phyloP scores from a whole-genome alignment of 495 filamentous ascomycete species.

The Neurospora sp. region DNA sequence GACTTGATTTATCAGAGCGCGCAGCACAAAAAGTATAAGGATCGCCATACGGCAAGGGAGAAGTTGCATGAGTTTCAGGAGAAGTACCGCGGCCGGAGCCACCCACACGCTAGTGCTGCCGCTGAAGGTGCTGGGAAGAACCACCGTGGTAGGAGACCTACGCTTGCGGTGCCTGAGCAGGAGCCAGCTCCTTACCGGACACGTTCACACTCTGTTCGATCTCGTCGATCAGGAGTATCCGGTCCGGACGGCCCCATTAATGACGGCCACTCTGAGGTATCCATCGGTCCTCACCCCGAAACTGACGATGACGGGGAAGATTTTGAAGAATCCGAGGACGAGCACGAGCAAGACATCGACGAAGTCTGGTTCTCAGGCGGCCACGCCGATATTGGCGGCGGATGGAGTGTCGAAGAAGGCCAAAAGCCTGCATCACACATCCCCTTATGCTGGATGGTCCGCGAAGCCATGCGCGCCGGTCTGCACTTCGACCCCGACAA shows the following conservation, averaged over 20 bases:
- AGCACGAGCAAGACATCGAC: constrained; percentile 60
- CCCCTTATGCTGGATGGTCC: constrained; percentile 76
- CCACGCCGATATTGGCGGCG: constrained; percentile 77
- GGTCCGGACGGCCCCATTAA: constrained; percentile 9
- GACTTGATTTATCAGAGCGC: constrained; percentile 58
- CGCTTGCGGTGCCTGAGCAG: constrained; percentile 7
- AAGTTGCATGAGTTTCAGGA: constrained; percentile 32
- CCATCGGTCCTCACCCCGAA: constrained; percentile 15
- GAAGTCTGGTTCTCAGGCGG: constrained; percentile 80
- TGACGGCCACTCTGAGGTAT: constrained; percentile 18
- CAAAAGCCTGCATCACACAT: constrained; percentile 59
- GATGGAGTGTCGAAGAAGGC: constrained; percentile 55
- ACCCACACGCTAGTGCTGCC: background rate
- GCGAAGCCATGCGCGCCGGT: constrained; percentile 65
- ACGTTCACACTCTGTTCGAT: constrained; percentile 28
- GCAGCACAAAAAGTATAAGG: constrained; percentile 23
- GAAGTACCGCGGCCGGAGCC: constrained; percentile 21
- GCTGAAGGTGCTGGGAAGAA: background rate
- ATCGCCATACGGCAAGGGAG: constrained; percentile 24
- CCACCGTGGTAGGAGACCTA: constrained; percentile 11
- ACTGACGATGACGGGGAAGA: constrained; percentile 26
- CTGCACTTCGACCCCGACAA: constrained; percentile 61
- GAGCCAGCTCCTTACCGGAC: constrained; percentile 33
- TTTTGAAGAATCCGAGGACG: constrained; percentile 43
- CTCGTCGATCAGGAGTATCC: constrained; percentile 4